Evolutionary conservation across 2,329 filamentous ascomycete species (phyloP).

Genomic region (Pseudogymnoascus sp.): DNA sequence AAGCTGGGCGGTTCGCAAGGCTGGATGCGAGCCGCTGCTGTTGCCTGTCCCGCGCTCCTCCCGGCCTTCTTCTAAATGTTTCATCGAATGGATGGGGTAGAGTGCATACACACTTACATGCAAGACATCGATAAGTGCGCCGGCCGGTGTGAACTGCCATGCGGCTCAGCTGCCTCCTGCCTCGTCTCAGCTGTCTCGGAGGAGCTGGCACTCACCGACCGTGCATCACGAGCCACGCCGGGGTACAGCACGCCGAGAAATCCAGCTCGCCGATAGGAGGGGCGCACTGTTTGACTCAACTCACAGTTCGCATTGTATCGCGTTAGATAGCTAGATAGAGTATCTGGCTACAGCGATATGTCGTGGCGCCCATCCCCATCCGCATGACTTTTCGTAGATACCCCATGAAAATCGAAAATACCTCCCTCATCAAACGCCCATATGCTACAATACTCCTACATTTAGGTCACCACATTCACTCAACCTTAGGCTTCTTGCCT

Average conservation of each 20-base stretch:
- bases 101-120: background rate
- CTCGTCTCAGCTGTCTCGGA: background rate
- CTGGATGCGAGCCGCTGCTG: background rate
- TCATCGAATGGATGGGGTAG: background rate
- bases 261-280: background rate
- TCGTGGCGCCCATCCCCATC: background rate
- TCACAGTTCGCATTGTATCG: constrained; percentile 1
- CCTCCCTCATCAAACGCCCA: background rate
- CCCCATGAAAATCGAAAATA: background rate
- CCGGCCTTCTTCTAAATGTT: background rate
- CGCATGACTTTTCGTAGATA: background rate
- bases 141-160: background rate
- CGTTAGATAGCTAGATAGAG: background rate
- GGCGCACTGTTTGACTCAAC: background rate
- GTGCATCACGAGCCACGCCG: constrained; percentile 2
- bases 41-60: background rate
- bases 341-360: background rate
- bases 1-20: background rate
- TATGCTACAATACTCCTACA: background rate
- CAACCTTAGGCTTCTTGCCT: constrained; percentile 28
- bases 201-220: background rate
- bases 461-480: constrained; percentile 1
- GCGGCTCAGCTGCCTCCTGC: background rate
- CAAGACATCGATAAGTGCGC: background rate
- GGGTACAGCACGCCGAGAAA: background rate